Base-by-base conservation (phyloP, 2,329 filamentous ascomycete species). In the Elsinoe fawcettii region DNA sequence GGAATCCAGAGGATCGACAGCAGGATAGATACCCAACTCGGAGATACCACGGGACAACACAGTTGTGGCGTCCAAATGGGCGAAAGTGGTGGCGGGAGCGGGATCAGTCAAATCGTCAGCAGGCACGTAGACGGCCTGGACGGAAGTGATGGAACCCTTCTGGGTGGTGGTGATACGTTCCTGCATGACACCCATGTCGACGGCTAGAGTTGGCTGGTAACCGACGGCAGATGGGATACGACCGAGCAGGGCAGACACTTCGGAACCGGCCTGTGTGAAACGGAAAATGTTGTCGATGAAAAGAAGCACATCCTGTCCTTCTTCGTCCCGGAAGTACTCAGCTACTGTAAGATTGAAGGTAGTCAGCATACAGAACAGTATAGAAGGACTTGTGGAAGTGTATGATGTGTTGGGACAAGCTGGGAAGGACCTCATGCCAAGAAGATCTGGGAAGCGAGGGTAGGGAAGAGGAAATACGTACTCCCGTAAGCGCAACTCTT, bases 241-340 rank as follows among this genome's bases (percentile, higher is more conserved):
- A 83, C 93, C 93, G 66, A 99, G 84, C 75, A 99, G 85, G 73
- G 93, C 93, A 81, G 92, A 97, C 85, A 99, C 93, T 81, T 99
- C 93, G 71, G 93, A 97, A 91, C 93, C 93, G 76, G 93, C 93
- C 81, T 97, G 92, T 66, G 92, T 96, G 85, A 97, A 97, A 73
- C 93, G 88, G 90, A 96, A 97, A 80, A 99, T 97, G 85, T 99
- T 99, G 87, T 99, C 93, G 77, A 97, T 97, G 84, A 97, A 96
- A 77, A 96, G 90, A 74, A 96, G 83, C 84, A 96, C 90, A 80
- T 96, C 91, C 82, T 96, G 91, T 68, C 91, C 91, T 69, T 86
- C 82, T 67, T 83, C 77, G 67, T 86, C 82, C 69, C 83, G 78
- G 81, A 97, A 96, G 70, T 95, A 88, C 70, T 96, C 90, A 44